Evolutionary conservation across 768 basidiomycete genomes (phyloP), one percentile per base, ranked within the genome.

Genomic region (Russula virescens): DNA sequence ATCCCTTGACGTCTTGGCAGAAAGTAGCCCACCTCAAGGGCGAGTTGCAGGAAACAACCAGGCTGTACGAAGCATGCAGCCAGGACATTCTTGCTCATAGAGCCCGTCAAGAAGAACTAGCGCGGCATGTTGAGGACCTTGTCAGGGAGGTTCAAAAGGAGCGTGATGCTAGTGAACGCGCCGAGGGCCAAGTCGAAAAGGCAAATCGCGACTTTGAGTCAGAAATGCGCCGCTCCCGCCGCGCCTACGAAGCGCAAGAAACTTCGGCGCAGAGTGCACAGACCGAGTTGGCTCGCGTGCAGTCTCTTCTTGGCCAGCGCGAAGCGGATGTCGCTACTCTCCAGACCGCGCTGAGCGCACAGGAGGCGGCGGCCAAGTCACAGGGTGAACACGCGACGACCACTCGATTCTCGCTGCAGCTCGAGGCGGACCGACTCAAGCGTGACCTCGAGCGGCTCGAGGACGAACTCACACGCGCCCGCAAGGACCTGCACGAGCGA

Each of bases 371-470:
- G 72, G 84, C 86, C 25, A 87, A 87, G 74, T 80, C 84, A 61
- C 80, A 87, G 0, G 95, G 95, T 23, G 92, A 96, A 75, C 84
- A 86, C 14, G 89, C 89, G 69, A 88, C 88, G 0, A 87, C 86
- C 3, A 88, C 93, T 25, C 80, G 85, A 48, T 91, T 93, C 76
- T 90, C 90, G 0, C 75, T 98, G 35, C 91, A 97, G 72, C 81
- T 98, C 21, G 95, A 99, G 73, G 79, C 90, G 1, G 96, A 98
- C 65, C 77, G 93, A 2, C 75, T 94, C 53, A 87, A 87, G 72
- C 81, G 94, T 31, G 96, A 99, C 70, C 69, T 97, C 45, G 86
- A 87, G 66, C 78, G 89, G 3, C 78, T 88, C 1, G 90, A 96
- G 69, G 86, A 88, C 65, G 92, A 96, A 57, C 77, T 96, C 5